These are phyloP conservation scores for Flaveria brownii DNA, from an alignment of 129 eudicot species.

Conservation along the genomic window DNA sequence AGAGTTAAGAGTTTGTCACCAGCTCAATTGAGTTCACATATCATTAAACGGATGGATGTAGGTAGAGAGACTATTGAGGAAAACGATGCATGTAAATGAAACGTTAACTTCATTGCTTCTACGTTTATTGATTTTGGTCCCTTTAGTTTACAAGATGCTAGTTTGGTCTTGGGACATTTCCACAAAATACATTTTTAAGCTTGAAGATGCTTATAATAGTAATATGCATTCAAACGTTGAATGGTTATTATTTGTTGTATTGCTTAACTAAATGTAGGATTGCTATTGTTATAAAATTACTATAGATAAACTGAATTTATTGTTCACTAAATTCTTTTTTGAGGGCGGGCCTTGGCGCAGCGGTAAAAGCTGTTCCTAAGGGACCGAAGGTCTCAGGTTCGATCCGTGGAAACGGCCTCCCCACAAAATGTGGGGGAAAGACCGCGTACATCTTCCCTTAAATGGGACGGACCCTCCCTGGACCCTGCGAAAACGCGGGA, in stretches of 20 bases:
- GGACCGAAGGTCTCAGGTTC: too few relatives aligned
- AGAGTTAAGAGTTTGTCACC: neutral
- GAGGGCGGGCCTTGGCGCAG: too few relatives aligned
- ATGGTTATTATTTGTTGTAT: neutral
- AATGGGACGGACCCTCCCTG: too few relatives aligned
- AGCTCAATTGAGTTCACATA: neutral
- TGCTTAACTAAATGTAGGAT: neutral
- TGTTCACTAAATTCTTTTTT: neutral
- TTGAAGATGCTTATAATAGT: neutral
- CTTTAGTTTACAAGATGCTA: neutral
- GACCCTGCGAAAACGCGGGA: too few relatives aligned
- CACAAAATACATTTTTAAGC: constrained; percentile 11
- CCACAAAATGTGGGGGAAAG: too few relatives aligned
- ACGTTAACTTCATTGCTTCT: neutral
- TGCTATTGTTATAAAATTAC: neutral
- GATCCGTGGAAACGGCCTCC: too few relatives aligned
- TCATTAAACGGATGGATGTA: neutral
- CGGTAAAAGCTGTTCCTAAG: too few relatives aligned
- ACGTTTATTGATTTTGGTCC: neutral
- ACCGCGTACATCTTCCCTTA: too few relatives aligned
- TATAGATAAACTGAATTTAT: neutral
- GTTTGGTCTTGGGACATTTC: constrained; percentile 6
- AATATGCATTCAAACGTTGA: neutral
- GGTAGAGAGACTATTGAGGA: neutral
- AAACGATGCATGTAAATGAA: neutral